Evolutionary conservation across 257 asterid genomes (phyloP).

Genomic region (Gentiana dahurica): DNA sequence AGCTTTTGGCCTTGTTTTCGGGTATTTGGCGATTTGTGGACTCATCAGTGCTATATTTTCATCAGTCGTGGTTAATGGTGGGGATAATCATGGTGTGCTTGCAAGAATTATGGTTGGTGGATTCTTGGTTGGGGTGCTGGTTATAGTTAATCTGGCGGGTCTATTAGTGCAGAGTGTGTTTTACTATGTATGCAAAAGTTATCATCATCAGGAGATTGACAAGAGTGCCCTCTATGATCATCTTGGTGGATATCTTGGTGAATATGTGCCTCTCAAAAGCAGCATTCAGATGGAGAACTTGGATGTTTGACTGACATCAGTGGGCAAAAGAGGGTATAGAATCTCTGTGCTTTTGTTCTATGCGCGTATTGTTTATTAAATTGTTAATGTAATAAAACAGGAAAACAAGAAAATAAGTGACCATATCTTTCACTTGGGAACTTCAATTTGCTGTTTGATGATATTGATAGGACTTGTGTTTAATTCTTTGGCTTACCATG

Average conservation of each 20-base stretch:
- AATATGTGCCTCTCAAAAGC: constrained; percentile 92
- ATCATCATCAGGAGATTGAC: constrained; percentile 82
- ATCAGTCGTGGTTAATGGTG: constrained; percentile 76
- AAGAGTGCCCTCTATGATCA: constrained; percentile 80
- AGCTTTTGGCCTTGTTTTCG: constrained; percentile 57
- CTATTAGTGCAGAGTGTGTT: constrained; percentile 89
- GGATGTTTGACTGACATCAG: constrained; percentile 36
- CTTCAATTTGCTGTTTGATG: too few relatives aligned
- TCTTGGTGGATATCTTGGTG: constrained; percentile 96
- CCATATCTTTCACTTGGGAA: too few relatives aligned
- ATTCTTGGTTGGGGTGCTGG: constrained; percentile 76
- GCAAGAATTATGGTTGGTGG: constrained; percentile 75
- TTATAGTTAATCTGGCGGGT: constrained; percentile 79
- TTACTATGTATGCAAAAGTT: constrained; percentile 93
- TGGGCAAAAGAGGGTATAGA: constrained; percentile 6
- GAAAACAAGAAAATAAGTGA: too few relatives aligned
- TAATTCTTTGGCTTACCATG: too few relatives aligned
- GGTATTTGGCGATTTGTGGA: constrained; percentile 58
- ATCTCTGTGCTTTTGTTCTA: constrained; percentile 5
- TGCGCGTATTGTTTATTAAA: too few relatives aligned
- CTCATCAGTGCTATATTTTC: constrained; percentile 50
- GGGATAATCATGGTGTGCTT: constrained; percentile 47
- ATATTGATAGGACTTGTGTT: too few relatives aligned
- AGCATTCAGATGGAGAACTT: constrained; percentile 89
- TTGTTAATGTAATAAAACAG: too few relatives aligned